phyloP scores from a whole-genome alignment of 139 green algal species.

The Picochlorum sp. region DNA sequence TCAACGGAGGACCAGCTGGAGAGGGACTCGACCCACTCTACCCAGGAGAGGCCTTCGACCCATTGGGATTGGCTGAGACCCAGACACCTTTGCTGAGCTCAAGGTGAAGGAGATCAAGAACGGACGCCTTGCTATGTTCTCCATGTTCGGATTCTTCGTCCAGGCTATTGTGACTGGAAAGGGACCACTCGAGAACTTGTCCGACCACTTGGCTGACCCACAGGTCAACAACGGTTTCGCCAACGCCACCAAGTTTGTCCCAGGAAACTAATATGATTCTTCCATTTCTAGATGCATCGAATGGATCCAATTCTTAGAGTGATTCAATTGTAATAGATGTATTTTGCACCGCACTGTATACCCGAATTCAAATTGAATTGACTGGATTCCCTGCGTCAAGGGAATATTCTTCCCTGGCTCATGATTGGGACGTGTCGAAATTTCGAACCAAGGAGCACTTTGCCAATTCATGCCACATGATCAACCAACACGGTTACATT shows the following conservation, averaged over 20 bases:
- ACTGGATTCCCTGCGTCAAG: too few relatives aligned
- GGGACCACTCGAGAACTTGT: conserved; percentile 62
- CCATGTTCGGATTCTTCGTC: conserved; percentile 71
- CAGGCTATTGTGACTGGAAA: conserved; percentile 66
- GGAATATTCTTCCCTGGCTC: too few relatives aligned
- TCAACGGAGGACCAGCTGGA: conserved; percentile 81
- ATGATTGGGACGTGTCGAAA: too few relatives aligned
- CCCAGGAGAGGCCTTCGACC: conserved; percentile 89
- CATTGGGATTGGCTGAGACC: conserved; percentile 91
- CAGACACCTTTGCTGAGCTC: conserved; percentile 57
- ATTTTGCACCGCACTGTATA: too few relatives aligned
- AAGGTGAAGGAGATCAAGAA: conserved; percentile 94
- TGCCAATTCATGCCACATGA: too few relatives aligned
- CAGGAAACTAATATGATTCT: conserved; percentile 6
- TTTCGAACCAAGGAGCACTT: too few relatives aligned
- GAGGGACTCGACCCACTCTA: conserved; percentile 80
- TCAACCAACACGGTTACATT: too few relatives aligned
- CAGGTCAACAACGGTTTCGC: conserved; percentile 63
- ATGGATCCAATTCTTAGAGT: too few relatives aligned
- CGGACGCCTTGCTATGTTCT: conserved; percentile 80
- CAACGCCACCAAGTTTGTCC: conserved; percentile 46
- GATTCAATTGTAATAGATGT: too few relatives aligned
- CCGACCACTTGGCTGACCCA: conserved; percentile 74
- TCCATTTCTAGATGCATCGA: too few relatives aligned
- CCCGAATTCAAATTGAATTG: too few relatives aligned